A percentile compares a stretch with the other conserved stretches of the same genome.
Conservation (phyloP, 2,329 filamentous ascomycete genomes). For the Neophaeococcomyces mojaviensis region DNA sequence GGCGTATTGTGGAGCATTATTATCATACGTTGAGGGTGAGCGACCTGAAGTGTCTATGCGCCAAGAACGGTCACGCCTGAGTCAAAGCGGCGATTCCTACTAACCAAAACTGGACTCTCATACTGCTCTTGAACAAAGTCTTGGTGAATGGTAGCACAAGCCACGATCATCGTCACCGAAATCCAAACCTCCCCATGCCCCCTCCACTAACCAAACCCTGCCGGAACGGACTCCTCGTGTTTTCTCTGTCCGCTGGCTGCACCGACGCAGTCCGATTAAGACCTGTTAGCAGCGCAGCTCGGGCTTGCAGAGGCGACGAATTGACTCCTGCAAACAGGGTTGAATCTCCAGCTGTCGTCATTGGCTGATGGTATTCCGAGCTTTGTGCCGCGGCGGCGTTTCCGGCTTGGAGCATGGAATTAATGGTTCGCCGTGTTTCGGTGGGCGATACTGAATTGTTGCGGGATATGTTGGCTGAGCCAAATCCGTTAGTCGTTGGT, state of each 20-base stretch:
- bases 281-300: slow-evolving; percentile 1
- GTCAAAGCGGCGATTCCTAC: no score
- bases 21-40: no score
- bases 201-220: not conserved
- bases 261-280: slow-evolving; percentile 4
- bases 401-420: slow-evolving; percentile 1
- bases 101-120: no score
- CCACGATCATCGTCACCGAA: slow-evolving; percentile 1
- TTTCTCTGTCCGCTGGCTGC: not conserved
- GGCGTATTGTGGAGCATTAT: no score
- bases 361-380: no score
- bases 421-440: slow-evolving; percentile 2
- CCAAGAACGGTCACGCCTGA: no score
- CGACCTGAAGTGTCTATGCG: no score
- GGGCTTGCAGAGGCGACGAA: not conserved
- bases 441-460: not conserved
- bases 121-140: no score
- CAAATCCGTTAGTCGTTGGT: not conserved
- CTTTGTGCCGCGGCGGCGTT: not conserved
- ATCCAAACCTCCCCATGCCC: slow-evolving; percentile 8
- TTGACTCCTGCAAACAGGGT: not conserved
- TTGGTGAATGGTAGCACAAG: no score
- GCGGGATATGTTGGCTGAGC: not conserved
- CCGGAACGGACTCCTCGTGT: slow-evolving; percentile 4
- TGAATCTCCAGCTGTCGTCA: no score